Percentiles rank a stretch among this genome's conserved stretches.
These are phyloP conservation scores for Metarhizium rileyi DNA, from an alignment of 2,329 filamentous ascomycete genomes.

Conservation along the genomic window DNA sequence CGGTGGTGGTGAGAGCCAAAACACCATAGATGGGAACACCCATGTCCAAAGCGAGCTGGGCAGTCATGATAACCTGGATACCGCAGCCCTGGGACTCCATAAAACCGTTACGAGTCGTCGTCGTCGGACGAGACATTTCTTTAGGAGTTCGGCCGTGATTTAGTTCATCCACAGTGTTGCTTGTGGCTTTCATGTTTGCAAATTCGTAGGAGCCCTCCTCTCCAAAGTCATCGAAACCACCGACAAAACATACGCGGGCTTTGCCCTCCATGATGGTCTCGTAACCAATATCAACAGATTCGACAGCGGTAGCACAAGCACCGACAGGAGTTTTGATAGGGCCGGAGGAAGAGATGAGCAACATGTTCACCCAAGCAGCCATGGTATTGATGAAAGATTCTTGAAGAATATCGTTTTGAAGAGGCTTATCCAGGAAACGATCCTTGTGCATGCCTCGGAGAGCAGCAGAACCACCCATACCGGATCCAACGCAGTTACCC, in stretches of 20 bases:
- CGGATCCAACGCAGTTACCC: constrained; percentile 95
- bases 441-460: constrained; percentile 98
- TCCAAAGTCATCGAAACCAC: constrained; percentile 98
- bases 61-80: constrained; percentile 98
- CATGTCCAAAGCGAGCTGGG: constrained; percentile 93
- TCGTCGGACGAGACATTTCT: constrained; percentile 97
- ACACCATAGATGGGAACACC: constrained; percentile 96
- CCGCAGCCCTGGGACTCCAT: constrained; percentile 99
- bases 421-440: constrained; percentile 88
- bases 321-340: constrained; percentile 98
- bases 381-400: constrained; percentile 99
- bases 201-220: constrained; percentile 99
- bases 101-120: constrained; percentile 93
- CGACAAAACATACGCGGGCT: constrained; percentile 92
- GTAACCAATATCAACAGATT: constrained; percentile 95
- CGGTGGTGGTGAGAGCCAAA: constrained; percentile 84
- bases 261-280: constrained; percentile 98
- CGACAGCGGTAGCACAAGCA: constrained; percentile 93
- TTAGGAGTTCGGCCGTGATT: constrained; percentile 87
- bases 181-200: constrained; percentile 99
- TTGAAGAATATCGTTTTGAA: constrained; percentile 98
- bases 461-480: constrained; percentile 90
- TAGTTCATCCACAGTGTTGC: constrained; percentile 94
- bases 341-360: constrained; percentile 90
- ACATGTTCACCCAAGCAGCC: constrained; percentile 99